These are phyloP conservation scores for Penicillium lividum DNA, from an alignment of 495 filamentous ascomycete genomes.

Conservation along the genomic window DNA sequence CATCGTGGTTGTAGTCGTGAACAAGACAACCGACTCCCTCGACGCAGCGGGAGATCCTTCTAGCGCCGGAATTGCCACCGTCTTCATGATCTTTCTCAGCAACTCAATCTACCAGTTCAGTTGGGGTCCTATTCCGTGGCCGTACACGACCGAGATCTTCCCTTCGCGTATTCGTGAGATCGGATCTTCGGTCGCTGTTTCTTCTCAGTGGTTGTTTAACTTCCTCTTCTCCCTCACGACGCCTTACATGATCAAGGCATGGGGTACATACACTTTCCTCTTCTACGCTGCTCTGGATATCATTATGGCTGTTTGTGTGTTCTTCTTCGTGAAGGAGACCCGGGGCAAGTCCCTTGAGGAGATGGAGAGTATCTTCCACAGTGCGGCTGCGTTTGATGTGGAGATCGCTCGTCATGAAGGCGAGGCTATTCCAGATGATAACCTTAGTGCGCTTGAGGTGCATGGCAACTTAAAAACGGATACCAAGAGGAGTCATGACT, in stretches of 20 bases:
- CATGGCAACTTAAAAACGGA: slow-evolving; percentile 8
- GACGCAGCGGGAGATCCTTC: slow-evolving; percentile 27
- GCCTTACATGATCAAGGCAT: slow-evolving; percentile 47
- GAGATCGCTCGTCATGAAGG: slow-evolving; percentile 21
- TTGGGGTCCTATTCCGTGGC: slow-evolving; percentile 56
- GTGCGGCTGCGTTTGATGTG: slow-evolving; percentile 30
- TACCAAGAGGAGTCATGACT: slow-evolving; percentile 11
- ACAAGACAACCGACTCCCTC: slow-evolving; percentile 34
- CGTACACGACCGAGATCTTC: slow-evolving; percentile 53
- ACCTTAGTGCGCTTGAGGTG: slow-evolving; percentile 19
- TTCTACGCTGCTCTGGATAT: slow-evolving; percentile 40
- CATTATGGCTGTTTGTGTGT: slow-evolving; percentile 53
- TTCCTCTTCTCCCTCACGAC: slow-evolving; percentile 53
- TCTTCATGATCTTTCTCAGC: slow-evolving; percentile 53
- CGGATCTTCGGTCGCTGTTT: slow-evolving; percentile 41
- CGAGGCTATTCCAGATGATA: slow-evolving; percentile 7
- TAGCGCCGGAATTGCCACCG: slow-evolving; percentile 45
- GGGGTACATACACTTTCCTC: slow-evolving; percentile 52
- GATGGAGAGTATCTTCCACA: slow-evolving; percentile 41
- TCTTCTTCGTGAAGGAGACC: slow-evolving; percentile 64
- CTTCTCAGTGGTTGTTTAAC: slow-evolving; percentile 54
- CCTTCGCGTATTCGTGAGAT: slow-evolving; percentile 49
- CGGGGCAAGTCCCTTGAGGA: slow-evolving; percentile 51
- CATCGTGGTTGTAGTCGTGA: slow-evolving; percentile 49
- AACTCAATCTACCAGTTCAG: slow-evolving; percentile 47